Base-by-base conservation (phyloP, 2,329 filamentous ascomycete species). In the Aspergillus pseudoglaucus region DNA sequence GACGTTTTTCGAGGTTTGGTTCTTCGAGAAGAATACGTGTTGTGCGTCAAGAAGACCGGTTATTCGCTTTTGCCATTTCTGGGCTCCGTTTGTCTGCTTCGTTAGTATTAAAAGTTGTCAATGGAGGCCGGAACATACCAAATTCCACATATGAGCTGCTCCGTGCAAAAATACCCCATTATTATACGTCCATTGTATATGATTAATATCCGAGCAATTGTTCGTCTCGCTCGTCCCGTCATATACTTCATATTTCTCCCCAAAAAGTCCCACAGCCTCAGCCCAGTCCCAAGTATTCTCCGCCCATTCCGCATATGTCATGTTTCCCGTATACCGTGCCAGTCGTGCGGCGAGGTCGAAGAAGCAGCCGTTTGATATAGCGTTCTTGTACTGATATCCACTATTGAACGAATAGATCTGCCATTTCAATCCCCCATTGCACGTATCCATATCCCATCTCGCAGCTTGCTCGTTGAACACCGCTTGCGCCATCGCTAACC, bases 401-500 rank as follows among this genome's bases (percentile, higher is more conserved):
- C 39, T 23, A 6, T 52, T 33, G 35, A 47, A 57, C 3, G 53
- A 47, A 17, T 47, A 53, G 6, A 49, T 45, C 47, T 55, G 53
- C 54, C 53, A 57, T 18, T 50, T 48, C 54, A 94, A 68, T 7
- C 88, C 88, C 44, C 88, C 88, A 44, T 69, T 73, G 67, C 88
- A 93, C 0, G 72, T 74, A 0, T 66, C 57, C 7, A 68, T 71
- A 55, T 90, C 82, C 84, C 87, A 90, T 18, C 87, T 79, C 14
- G 68, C 68, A 3, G 79, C 79, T 59, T 88, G 88, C 47, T 83
- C 80, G 70, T 90, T 87, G 66, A 90, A 91, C 7, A 88, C 84
- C 12, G 83, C 84, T 66, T 88, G 84, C 1, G 79, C 83, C 23
- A 91, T 75, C 9, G 81, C 80, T 22, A 90, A 75, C 85, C 85